Evolutionary conservation across 441 rosid species (phyloP).

Genomic region (Daphne laureola): DNA sequence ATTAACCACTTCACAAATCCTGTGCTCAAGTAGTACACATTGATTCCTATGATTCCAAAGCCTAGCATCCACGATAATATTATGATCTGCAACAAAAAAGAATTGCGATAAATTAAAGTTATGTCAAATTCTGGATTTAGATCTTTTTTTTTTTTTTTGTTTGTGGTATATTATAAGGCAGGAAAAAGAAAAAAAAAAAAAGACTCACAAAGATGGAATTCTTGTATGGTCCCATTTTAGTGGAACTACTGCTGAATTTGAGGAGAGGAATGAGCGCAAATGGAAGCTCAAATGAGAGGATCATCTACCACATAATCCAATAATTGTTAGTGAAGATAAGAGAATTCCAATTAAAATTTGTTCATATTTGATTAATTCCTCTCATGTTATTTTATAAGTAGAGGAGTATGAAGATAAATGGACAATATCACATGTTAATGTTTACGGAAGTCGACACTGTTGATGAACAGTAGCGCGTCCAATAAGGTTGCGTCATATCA

Average conservation of each 20-base stretch:
- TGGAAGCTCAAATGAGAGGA: conserved; percentile 3
- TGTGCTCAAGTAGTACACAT: conserved; percentile 3
- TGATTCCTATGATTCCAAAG: background rate
- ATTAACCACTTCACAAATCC: conserved; percentile 2
- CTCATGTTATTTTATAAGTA: too few relatives aligned
- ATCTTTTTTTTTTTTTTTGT: background rate
- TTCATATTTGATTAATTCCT: too few relatives aligned
- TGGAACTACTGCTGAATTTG: background rate
- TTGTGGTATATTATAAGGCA: background rate
- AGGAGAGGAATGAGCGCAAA: background rate
- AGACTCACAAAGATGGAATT: background rate
- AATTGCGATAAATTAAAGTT: background rate
- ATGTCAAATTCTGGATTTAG: background rate
- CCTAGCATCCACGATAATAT: background rate
- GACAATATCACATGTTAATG: too few relatives aligned
- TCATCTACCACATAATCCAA: background rate
- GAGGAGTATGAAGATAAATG: too few relatives aligned
- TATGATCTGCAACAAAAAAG: background rate
- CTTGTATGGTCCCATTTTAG: conserved; percentile 2
- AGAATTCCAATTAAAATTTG: too few relatives aligned
- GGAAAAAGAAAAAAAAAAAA: too few relatives aligned
- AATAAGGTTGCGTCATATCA: too few relatives aligned
- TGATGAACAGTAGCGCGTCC: too few relatives aligned
- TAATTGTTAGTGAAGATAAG: too few relatives aligned
- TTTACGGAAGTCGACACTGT: too few relatives aligned